Evolutionary conservation across 768 basidiomycete species (phyloP), one percentile per base, ranked within the genome.

Genomic region (Xerocomellus chrysenteron): DNA sequence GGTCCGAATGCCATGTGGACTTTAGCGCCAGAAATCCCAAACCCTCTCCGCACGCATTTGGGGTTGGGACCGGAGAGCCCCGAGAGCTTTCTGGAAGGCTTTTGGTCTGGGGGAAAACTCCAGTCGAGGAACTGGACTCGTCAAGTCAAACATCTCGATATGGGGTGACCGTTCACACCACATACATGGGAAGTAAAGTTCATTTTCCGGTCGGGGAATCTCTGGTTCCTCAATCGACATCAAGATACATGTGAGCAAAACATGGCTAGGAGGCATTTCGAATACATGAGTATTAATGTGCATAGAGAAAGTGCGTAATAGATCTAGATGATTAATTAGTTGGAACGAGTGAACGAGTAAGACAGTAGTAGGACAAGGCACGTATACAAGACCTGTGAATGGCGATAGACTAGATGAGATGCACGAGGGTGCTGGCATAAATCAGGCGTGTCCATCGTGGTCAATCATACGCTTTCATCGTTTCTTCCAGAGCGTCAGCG

Each of bases 391-490:
- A 37, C 7, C 14, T 2, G 5, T 11, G n/a, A 33, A 26, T 7
- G 28, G 1, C 28, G 28, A 28, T 5, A 28, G 17, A 41, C 24
- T 30, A 19, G 26, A 47, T 35, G 17, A 7, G 10, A 5, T 17
- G 47, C 14, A 24, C 1, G 24, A 28, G 7, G 14, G 39, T 39
- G 8, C 8, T 39, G 2, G 32, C 30, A 46, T 37, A 32, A 28
- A 28, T 42, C 14, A 8, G 28, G 26, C 2, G 2, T 12, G 17
- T 54, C 36, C 33, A 21, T 21, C 13, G 0, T 11, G 13, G 16
- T 60, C 47, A 70, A 51, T 73, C 69, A 43, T 73, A 71, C 4
- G 65, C 61, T 41, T 61, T 67, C 71, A 71, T 71, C 6, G 65
- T 59, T 49, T 69, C 70, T 54, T 71, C 70, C n/a, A 73, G 51